Percentiles rank a stretch among this genome's conserved stretches.
Evolutionary conservation across 139 green algal genomes (phyloP).

Genomic region (Bryopsis sp.): DNA sequence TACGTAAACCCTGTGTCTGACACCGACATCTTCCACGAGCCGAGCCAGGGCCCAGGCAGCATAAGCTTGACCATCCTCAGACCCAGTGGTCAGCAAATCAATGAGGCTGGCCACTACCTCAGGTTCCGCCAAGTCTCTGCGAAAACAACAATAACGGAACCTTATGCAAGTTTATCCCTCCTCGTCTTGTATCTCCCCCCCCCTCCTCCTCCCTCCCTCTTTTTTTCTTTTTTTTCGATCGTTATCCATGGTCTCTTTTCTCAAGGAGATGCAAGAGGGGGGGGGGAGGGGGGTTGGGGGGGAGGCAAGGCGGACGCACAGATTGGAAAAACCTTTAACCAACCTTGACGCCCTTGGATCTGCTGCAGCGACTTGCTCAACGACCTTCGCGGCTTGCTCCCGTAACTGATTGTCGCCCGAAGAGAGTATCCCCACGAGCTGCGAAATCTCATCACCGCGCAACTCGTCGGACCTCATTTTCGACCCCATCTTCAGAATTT

Average conservation of each 20-base stretch:
- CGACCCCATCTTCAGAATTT: background rate
- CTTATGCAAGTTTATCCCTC: background rate
- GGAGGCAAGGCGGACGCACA: too few species aligned
- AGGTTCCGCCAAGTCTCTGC: slow-evolving; percentile 30
- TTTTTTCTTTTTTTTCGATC: too few species aligned
- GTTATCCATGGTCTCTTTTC: too few species aligned
- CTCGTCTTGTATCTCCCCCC: background rate
- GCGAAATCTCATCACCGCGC: background rate
- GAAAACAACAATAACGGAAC: background rate
- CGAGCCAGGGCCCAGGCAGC: slow-evolving; percentile 27
- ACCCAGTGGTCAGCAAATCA: slow-evolving; percentile 28
- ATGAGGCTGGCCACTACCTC: slow-evolving; percentile 32
- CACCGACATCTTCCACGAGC: slow-evolving; percentile 25
- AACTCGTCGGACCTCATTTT: background rate
- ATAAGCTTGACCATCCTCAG: slow-evolving; percentile 20
- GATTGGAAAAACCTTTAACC: too few species aligned
- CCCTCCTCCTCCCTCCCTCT: too few species aligned
- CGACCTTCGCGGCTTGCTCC: slow-evolving; percentile 6
- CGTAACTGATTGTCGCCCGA: background rate
- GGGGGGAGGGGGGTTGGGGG: too few species aligned
- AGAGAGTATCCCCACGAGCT: slow-evolving; percentile 1
- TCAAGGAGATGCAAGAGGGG: too few species aligned
- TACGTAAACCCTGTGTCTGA: background rate
- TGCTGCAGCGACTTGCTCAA: background rate
- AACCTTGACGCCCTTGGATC: slow-evolving; percentile 7